Evolutionary conservation across 139 green algal species (phyloP), one percentile per base, ranked within the genome.

Genomic region (Micromonas commoda): DNA sequence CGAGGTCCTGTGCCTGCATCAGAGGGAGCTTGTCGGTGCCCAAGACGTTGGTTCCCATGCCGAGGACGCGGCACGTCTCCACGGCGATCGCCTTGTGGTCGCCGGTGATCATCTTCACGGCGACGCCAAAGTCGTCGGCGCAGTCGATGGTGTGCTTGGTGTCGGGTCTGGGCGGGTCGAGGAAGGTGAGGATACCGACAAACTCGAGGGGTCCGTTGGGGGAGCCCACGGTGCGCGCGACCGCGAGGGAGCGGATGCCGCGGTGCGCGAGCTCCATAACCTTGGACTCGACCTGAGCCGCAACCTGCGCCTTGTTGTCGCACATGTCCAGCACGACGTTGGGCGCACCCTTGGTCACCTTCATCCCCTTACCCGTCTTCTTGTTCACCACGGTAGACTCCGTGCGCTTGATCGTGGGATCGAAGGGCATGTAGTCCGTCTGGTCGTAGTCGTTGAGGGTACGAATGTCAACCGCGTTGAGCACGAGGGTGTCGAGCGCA

Each of bases 91-190:
- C 82, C 35, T 83, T 69, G 79, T 97, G 89, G 81, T 96, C 91
- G 31, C 91, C 90, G 45, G 90, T 93, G 65, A 95, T 92, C 91
- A 96, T 96, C 86, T 96, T 96, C 20, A 96, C 91, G 60, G 91
- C 87, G 28, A 78, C 70, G 2, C 78, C 70, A 24, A 74, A 67
- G 19, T 78, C 57, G 34, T 68, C 52, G 5, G 83, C 84, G 33
- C 68, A 60, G 4, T 70, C 63, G 63, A 87, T 87, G 19, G 83
- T 88, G 45, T 80, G 78, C 81, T 90, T 91, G 71, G 90, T 94
- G 84, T 97, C 92, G 33, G 86, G 86, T 33, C 92, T 84, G 2
- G 92, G 92, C 1, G 92, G 92, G 80, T 97, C 92, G 71, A 97
- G 83, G 80, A 97, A 93, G 61, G 92, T 93, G 5, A 97, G 82